Conservation (phyloP, 176 grass and related monocot genomes). For the Alopecurus myosuroides region DNA sequence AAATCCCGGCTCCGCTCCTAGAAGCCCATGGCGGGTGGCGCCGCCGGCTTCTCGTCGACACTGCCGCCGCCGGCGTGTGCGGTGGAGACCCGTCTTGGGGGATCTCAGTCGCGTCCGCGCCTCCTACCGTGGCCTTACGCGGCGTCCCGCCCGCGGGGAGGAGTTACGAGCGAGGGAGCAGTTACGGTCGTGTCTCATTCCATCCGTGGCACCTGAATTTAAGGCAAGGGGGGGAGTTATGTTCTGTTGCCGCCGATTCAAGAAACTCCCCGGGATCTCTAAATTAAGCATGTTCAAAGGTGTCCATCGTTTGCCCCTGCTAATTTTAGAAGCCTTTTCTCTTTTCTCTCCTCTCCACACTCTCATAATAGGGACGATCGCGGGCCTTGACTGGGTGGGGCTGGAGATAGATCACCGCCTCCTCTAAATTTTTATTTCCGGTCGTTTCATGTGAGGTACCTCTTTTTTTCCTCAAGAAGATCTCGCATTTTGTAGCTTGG, state of each 20-base stretch:
- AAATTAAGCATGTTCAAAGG: constrained; percentile 37
- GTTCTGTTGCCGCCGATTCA: neutral
- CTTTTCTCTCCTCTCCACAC: constrained; percentile 41
- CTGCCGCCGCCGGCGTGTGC: neutral
- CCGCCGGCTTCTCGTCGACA: neutral
- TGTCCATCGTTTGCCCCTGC: constrained; percentile 13
- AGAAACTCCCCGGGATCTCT: constrained; percentile 8
- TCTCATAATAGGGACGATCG: constrained; percentile 36
- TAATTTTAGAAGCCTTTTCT: constrained; percentile 36
- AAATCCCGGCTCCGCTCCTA: neutral
- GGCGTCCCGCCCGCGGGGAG: neutral
- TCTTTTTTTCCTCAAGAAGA: neutral
- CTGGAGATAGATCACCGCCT: constrained; percentile 32
- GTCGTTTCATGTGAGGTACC: constrained; percentile 53
- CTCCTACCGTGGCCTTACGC: neutral
- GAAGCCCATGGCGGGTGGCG: neutral
- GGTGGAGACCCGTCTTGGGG: neutral
- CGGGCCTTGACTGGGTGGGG: constrained; percentile 37
- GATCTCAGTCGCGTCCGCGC: neutral
- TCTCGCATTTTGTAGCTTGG: neutral
- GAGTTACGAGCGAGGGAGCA: constrained; percentile 1
- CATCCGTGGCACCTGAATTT: neutral
- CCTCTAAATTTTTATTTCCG: constrained; percentile 24
- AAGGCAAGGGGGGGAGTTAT: neutral
- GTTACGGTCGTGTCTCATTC: neutral